phyloP scores from a whole-genome alignment of 2,329 filamentous ascomycete species.

The Coniochaeta hoffmannii region DNA sequence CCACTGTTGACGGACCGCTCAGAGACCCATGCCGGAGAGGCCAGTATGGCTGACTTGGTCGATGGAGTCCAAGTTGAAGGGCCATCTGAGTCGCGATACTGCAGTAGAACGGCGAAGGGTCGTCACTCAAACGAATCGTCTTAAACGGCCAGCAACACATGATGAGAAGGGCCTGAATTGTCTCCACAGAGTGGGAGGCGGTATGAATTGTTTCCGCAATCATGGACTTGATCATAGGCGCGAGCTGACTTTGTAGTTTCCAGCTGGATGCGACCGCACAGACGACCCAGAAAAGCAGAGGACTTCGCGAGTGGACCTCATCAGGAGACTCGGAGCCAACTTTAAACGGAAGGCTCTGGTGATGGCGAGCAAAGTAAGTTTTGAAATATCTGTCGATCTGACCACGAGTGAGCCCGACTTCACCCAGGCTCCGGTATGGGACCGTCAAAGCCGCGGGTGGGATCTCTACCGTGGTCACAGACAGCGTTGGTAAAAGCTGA shows the following conservation, averaged over 20 bases:
- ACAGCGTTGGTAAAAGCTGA: neutral
- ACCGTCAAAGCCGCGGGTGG: neutral
- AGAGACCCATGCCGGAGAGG: neutral
- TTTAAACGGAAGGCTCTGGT: neutral
- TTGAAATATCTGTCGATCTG: slow-evolving; percentile 1
- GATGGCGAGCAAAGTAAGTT: neutral
- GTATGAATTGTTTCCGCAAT: neutral
- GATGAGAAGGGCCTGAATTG: neutral
- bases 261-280: slow-evolving; percentile 1
- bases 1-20: neutral
- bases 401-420: neutral
- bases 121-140: neutral
- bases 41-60: slow-evolving; percentile 1
- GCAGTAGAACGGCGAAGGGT: neutral
- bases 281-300: neutral
- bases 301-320: neutral
- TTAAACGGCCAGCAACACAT: slow-evolving; percentile 3
- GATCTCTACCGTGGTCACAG: neutral
- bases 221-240: neutral
- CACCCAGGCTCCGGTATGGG: neutral
- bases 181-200: neutral
- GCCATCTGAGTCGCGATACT: slow-evolving; percentile 1
- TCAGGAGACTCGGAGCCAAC: slow-evolving; percentile 1
- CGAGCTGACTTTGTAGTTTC: neutral
- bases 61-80: neutral